A percentile compares a stretch with the other conserved stretches of the same genome.
Evolutionary conservation across 257 asterid species (phyloP).

Genomic region (Solanum okadae): DNA sequence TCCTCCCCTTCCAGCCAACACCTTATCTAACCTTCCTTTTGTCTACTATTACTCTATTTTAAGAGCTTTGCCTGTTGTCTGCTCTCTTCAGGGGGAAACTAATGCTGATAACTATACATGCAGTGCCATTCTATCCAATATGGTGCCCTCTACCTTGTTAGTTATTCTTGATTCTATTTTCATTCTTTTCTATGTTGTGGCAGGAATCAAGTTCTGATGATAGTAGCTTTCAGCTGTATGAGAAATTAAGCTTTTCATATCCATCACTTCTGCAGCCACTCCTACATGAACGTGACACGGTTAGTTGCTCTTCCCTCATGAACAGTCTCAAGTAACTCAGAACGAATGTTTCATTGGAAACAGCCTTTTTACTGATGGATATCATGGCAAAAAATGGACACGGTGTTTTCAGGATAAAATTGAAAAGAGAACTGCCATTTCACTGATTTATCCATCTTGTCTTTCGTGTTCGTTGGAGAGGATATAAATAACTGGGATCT

Average conservation of each 20-base stretch:
- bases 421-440: not conserved
- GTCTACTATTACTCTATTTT: not conserved
- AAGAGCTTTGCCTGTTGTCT: not conserved
- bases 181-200: not conserved
- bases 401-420: not conserved
- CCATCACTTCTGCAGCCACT: conserved; percentile 83
- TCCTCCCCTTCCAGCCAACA: not conserved
- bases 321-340: not conserved
- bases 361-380: not conserved
- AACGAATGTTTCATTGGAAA: not conserved
- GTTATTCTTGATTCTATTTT: not conserved
- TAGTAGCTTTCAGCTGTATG: conserved; percentile 52
- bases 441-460: not conserved
- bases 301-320: conserved; percentile 16
- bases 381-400: not conserved
- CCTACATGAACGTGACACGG: conserved; percentile 78
- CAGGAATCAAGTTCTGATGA: conserved; percentile 43
- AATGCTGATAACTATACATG: not conserved
- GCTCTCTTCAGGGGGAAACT: not conserved
- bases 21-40: not conserved
- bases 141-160: not conserved
- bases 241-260: conserved; percentile 59
- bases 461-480: not conserved
- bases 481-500: not conserved
- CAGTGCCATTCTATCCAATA: not conserved